A percentile compares a stretch with the other conserved stretches of the same genome.
Conservation (phyloP, 352 stramenopile genomes). For the Phytopythium chamaehyphon region DNA sequence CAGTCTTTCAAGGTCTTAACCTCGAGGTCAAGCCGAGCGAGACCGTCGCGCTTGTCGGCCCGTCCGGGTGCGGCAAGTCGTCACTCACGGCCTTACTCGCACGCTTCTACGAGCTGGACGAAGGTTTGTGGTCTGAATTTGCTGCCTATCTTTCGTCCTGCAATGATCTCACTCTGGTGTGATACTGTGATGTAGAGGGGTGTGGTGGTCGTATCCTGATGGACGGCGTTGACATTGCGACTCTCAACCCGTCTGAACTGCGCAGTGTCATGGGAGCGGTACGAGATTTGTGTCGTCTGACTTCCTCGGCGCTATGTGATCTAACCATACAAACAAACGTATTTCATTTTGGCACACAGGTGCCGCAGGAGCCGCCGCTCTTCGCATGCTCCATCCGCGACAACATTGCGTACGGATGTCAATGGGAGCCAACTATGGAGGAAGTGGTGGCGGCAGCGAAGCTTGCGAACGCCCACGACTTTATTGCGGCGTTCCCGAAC, state of each 20-base stretch:
- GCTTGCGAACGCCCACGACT: constrained; percentile 72
- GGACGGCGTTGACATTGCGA: constrained; percentile 55
- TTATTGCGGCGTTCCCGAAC: constrained; percentile 72
- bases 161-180: too few species aligned
- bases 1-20: constrained; percentile 46
- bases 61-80: constrained; percentile 69
- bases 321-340: too few species aligned
- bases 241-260: constrained; percentile 44
- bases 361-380: constrained; percentile 68
- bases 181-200: constrained; percentile 14
- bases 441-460: constrained; percentile 61
- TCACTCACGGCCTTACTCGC: constrained; percentile 68
- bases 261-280: constrained; percentile 62
- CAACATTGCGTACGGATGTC: constrained; percentile 75
- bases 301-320: too few species aligned
- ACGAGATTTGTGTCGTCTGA: too few species aligned
- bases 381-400: constrained; percentile 74
- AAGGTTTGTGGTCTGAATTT: constrained; percentile 13
- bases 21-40: constrained; percentile 61
- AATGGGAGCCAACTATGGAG: constrained; percentile 40
- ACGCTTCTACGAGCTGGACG: constrained; percentile 70
- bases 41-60: constrained; percentile 69
- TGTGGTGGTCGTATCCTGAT: constrained; percentile 52
- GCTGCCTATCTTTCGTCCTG: constrained; percentile 9
- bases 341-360: too few species aligned